Evolutionary conservation across 345 rosid genomes (phyloP).

Genomic region (Sisymbrium altissimum): DNA sequence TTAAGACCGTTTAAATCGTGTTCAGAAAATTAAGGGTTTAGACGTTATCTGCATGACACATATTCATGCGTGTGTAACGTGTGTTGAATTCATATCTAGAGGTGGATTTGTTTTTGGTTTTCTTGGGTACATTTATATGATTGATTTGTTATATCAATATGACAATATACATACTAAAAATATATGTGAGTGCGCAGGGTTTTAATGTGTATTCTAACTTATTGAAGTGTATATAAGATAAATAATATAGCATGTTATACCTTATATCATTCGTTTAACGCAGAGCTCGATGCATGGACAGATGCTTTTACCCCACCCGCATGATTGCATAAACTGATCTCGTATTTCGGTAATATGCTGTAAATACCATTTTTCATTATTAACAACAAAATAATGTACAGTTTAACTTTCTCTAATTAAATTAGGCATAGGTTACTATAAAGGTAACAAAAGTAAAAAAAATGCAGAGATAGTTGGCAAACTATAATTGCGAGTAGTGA

Average conservation of each 20-base stretch:
- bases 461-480: slow-evolving; percentile 23
- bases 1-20: neutral
- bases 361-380: neutral
- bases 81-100: neutral
- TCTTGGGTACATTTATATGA: neutral
- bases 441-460: slow-evolving; percentile 9
- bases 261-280: slow-evolving; percentile 14
- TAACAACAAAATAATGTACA: neutral
- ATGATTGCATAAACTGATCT: slow-evolving; percentile 26
- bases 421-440: slow-evolving; percentile 9
- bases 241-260: neutral
- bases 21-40: neutral
- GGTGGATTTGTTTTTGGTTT: neutral
- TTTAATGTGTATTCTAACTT: neutral
- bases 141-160: neutral
- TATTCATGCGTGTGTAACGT: neutral
- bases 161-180: too few relatives aligned
- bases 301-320: slow-evolving; percentile 26
- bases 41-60: neutral
- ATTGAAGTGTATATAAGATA: neutral
- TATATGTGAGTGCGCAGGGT: neutral
- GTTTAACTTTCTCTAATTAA: slow-evolving; percentile 2
- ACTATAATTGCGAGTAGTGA: slow-evolving; percentile 31
- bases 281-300: slow-evolving; percentile 35
- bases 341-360: neutral